These are phyloP conservation scores for Globisporangium viniferum DNA, from an alignment of 352 stramenopile genomes.

Conservation along the genomic window DNA sequence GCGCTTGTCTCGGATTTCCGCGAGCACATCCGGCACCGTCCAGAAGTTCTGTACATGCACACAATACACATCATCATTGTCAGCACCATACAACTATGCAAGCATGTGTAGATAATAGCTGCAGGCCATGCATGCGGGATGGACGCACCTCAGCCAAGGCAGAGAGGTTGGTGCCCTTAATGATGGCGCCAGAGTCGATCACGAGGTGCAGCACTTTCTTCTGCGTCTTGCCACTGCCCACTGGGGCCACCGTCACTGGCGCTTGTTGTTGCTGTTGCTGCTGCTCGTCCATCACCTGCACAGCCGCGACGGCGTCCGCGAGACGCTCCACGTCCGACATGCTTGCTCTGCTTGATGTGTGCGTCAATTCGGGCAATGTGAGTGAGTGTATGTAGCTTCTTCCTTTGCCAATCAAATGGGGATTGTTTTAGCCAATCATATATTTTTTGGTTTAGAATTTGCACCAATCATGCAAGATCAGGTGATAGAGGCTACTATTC, in stretches of 20 bases:
- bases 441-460: not conserved
- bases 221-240: constrained; percentile 12
- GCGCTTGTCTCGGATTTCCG: constrained; percentile 82
- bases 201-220: constrained; percentile 82
- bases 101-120: not conserved
- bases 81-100: too few relatives aligned
- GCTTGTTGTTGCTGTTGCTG: constrained; percentile 11
- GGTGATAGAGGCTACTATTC: not conserved
- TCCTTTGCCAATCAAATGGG: constrained; percentile 45
- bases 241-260: not conserved
- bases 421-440: constrained; percentile 29
- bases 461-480: not conserved
- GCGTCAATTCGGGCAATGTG: not conserved
- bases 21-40: constrained; percentile 82
- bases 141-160: constrained; percentile 61
- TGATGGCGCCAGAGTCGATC: constrained; percentile 85
- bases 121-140: not conserved
- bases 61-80: too few relatives aligned
- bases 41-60: constrained; percentile 52
- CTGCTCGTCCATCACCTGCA: not conserved
- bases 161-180: constrained; percentile 80
- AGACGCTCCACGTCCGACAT: constrained; percentile 15
- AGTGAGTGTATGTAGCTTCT: not conserved
- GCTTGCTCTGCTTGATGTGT: not conserved
- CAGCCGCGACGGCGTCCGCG: constrained; percentile 7